Evolutionary conservation across 495 filamentous ascomycete species (phyloP), one percentile per base, ranked within the genome.

Genomic region (Hapsidospora chrysogenum): DNA sequence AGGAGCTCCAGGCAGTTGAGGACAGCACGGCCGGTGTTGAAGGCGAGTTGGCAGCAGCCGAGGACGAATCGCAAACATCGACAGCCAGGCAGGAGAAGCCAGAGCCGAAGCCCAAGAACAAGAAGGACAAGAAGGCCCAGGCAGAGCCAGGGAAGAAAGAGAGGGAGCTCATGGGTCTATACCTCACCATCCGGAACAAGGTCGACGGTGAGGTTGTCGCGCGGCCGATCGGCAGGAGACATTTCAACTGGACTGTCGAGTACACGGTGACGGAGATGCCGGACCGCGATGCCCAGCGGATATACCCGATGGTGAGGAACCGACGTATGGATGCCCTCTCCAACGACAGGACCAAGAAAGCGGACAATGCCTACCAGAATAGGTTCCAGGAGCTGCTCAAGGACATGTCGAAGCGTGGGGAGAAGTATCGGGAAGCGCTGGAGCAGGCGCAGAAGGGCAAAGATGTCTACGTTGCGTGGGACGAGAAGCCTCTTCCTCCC

Each of bases 181-280:
- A 69, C 3, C 57, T 94, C 20, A 74, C 71, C 0, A 60, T 82
- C 38, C 68, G 68, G 38, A 87, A 84, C 54, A 68, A 64, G 37
- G 66, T 94, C 36, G 83, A 94, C 53, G 74, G 66, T 17, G 33
- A 56, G 13, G 58, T 64, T 35, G 74, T 85, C 7, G 39, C 53
- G 1, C 72, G 85, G 2, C 81, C 84, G 0, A 33, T 50, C 1
- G 9, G 41, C 0, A 9, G n/a, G 9, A 9, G 13, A 2, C 23
- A 6, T 6, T 71, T 86, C 41, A 51, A 56, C 1, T 97, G 89
- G 87, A 52, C 54, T 0, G 56, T 95, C 26, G 74, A 92, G 37
- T 94, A 92, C 53, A 61, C 70, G 17, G 50, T 94, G 20, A 53
- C 62, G 29, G 79, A 89, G 46, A 48, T 68, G 3, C 3, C 36